Base-by-base conservation (phyloP, 2,329 filamentous ascomycete species). In the Boeremia exigua region DNA sequence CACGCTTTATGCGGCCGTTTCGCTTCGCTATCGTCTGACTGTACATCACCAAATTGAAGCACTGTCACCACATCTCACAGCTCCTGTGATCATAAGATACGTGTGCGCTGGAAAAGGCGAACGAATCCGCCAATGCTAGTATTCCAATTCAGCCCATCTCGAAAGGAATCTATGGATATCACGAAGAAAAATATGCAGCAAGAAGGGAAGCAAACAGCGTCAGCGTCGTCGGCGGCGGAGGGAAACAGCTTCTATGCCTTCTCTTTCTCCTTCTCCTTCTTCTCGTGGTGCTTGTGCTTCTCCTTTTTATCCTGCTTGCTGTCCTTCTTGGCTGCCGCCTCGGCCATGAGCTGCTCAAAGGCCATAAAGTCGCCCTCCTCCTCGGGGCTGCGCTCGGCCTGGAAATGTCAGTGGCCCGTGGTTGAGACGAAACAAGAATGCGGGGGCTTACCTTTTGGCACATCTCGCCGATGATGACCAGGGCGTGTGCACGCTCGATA, bases 351-450 rank as follows among this genome's bases (percentile, higher is more conserved):
- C 77, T 98, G 92, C 76, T 99, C 95, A 67, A 99, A 99, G 14
- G 94, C 93, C 86, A 99, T 96, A 78, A 96, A 98, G 70, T 98
- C 95, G 62, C 95, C 94, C 78, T 99, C 95, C 80, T 99, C 95
- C 62, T 99, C 95, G 37, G 94, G 89, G 50, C 94, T 89, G 60
- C 95, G 88, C 75, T 90, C 85, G 36, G 94, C 91, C 93, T 97
- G 64, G 27, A 9, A 2, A 5, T n/a, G 28, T 56, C 23, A 44
- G 39, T 7, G 4, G 5, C 14, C 3, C 10, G 7, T 4, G 6
- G 17, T 8, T 5, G 4, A 17, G 3, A n/a, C 33, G 3, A 27
- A 9, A 15, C 7, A 14, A 42, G 39, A 46, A 5, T 6, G 11
- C 14, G 11, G 6, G 17, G 10, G 74, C 82, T 58, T 83, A 96